Evolutionary conservation across 352 stramenopile species (phyloP).

Genomic region (Phytophthora rubi): DNA sequence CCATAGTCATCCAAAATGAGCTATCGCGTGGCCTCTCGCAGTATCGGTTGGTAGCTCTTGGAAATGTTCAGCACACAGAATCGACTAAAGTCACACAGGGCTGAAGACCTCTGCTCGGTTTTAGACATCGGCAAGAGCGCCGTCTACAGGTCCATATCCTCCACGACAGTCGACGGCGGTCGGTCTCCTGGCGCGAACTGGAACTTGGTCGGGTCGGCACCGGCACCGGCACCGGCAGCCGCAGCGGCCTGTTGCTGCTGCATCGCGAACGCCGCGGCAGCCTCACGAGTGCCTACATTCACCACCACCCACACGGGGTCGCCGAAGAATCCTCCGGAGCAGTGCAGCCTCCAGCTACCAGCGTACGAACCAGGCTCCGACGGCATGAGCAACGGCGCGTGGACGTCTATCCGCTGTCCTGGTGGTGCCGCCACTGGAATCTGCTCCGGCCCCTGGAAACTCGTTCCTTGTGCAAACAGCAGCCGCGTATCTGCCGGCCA

Average conservation of each 20-base stretch:
- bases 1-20: conserved; percentile 33
- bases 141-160: conserved; percentile 53
- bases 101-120: conserved; percentile 13
- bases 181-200: conserved; percentile 31
- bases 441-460: conserved; percentile 62
- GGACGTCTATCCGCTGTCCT: conserved; percentile 70
- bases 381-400: conserved; percentile 64
- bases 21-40: conserved; percentile 23
- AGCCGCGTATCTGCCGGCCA: conserved; percentile 71
- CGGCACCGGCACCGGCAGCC: conserved; percentile 16
- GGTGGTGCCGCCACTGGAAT: conserved; percentile 51
- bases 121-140: conserved; percentile 9
- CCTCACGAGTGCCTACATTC: conserved; percentile 55
- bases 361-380: conserved; percentile 62
- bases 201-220: conserved; percentile 40
- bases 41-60: conserved; percentile 14
- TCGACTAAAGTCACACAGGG: conserved; percentile 3
- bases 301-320: conserved; percentile 83
- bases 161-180: conserved; percentile 38
- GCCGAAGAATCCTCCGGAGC: conserved; percentile 69
- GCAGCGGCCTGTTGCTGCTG: conserved; percentile 25
- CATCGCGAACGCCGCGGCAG: conserved; percentile 32
- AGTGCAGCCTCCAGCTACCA: conserved; percentile 78
- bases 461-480: conserved; percentile 72
- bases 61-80: conserved; percentile 13